Percentiles rank a stretch among this genome's conserved stretches.
Evolutionary conservation across 2,329 filamentous ascomycete species (phyloP).

Genomic region (Chaetomium globosum): DNA sequence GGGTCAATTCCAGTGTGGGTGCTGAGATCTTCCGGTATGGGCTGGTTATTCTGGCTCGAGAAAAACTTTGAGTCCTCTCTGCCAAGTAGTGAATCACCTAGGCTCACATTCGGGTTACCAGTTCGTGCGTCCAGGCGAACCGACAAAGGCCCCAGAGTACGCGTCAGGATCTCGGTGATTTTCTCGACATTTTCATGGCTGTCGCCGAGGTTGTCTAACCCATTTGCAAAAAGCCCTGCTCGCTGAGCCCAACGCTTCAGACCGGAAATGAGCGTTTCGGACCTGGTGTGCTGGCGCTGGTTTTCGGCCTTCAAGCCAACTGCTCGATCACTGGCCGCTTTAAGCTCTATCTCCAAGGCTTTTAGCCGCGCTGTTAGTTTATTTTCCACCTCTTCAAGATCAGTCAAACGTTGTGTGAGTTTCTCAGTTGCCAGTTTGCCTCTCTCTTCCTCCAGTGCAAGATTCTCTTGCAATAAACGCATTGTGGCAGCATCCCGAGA

Average conservation of each 20-base stretch:
- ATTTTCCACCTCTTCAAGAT: slow-evolving; percentile 9
- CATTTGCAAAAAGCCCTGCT: slow-evolving; percentile 17
- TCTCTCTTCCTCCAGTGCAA: slow-evolving; percentile 23
- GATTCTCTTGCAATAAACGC: slow-evolving; percentile 19
- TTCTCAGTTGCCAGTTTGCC: slow-evolving; percentile 11
- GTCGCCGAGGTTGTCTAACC: slow-evolving; percentile 2
- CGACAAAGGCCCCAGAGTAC: slow-evolving; percentile 6
- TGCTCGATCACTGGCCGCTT: slow-evolving; percentile 8
- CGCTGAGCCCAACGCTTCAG: slow-evolving; percentile 28
- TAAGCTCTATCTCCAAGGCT: slow-evolving; percentile 24
- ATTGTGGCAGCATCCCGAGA: slow-evolving; percentile 23
- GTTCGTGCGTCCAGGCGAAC: slow-evolving; percentile 13
- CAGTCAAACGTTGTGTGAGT: slow-evolving; percentile 11
- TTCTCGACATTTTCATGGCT: slow-evolving; percentile 19
- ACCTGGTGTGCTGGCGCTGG: slow-evolving; percentile 13
- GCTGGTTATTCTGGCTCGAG: not conserved
- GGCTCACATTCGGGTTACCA: not conserved
- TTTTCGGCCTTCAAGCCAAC: slow-evolving; percentile 20
- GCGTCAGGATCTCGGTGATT: slow-evolving; percentile 10
- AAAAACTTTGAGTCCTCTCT: slow-evolving; percentile 14
- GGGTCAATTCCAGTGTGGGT: not conserved
- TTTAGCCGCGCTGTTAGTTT: slow-evolving; percentile 10
- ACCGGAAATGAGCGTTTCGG: slow-evolving; percentile 17
- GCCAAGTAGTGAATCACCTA: not conserved
- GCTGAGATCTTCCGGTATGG: not conserved